A percentile compares a stretch with the other conserved stretches of the same genome.
These are phyloP conservation scores for Suhomyces canberraensis DNA, from an alignment of 805 yeast species.

Conservation along the genomic window DNA sequence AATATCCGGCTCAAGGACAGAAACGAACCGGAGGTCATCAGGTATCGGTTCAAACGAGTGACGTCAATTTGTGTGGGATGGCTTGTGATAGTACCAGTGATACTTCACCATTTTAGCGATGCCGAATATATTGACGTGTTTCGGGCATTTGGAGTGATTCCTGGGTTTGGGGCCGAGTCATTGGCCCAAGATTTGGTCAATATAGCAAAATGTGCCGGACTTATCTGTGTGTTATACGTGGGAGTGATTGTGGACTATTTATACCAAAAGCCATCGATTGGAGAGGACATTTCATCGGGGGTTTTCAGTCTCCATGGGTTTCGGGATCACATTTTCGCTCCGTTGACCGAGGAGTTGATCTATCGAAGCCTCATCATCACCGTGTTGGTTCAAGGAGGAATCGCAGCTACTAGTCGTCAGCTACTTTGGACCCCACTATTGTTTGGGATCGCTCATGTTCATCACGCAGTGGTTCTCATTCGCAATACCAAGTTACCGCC, in stretches of 20 bases:
- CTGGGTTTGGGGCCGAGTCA: slow-evolving; percentile 23
- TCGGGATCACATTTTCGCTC: slow-evolving; percentile 66
- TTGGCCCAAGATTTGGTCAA: slow-evolving; percentile 11
- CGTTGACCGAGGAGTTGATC: slow-evolving; percentile 73
- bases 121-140: slow-evolving; percentile 8
- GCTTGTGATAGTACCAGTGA: slow-evolving; percentile 27
- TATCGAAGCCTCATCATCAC: slow-evolving; percentile 50
- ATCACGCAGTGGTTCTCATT: slow-evolving; percentile 58
- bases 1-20: slow-evolving; percentile 25
- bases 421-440: slow-evolving; percentile 49
- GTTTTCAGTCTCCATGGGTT: slow-evolving; percentile 37
- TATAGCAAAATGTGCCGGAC: slow-evolving; percentile 9
- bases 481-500: slow-evolving; percentile 18
- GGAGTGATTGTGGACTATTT: slow-evolving; percentile 19
- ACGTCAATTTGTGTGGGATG: slow-evolving; percentile 27
- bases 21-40: slow-evolving; percentile 43
- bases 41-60: slow-evolving; percentile 39
- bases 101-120: slow-evolving; percentile 15
- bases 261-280: slow-evolving; percentile 1
- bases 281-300: slow-evolving; percentile 17
- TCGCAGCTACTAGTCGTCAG: not conserved
- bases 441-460: slow-evolving; percentile 77
- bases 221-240: slow-evolving; percentile 15
- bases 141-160: slow-evolving; percentile 31
- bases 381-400: slow-evolving; percentile 11